Evolutionary conservation across 78 protist genomes (phyloP), one percentile per base, ranked within the genome.

Genomic region (Bodo saltans): DNA sequence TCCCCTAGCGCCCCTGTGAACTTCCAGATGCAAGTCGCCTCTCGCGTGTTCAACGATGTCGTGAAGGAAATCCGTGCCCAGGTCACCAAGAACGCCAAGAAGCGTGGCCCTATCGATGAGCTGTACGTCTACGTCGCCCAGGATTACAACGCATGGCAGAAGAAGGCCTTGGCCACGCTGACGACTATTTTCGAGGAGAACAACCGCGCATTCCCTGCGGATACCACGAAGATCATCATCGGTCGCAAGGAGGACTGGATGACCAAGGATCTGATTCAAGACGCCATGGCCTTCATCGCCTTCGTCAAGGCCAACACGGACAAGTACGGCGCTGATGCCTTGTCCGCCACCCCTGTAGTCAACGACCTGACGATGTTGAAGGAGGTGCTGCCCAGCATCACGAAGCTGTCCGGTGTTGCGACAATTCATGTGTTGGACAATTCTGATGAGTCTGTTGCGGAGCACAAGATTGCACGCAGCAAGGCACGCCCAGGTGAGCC

Each of bases 241-340:
- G 74, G 74, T 17, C 38, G 40, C 38, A 47, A 47, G 60, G 60
- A 47, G 60, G 60, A 8, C n/a, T 47, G 60, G 60, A 37, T 71
- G 38, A 17, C 8, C 40, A 8, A 8, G 40, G 17, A 71, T 8
- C 8, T 38, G 38, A 71, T 71, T 8, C 38, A 71, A 17, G 40
- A 71, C 74, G 17, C 17, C 40, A 71, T 71, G 74, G 40, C 40
- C 53, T 71, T 71, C 40, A 37, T 71, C 40, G 74, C 53, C 38
- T 71, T 38, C 40, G 53, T 17, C 40, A 8, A 17, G 38, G 38
- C 29, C 38, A 37, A 71, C 38, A 17, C 40, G 8, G 81, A 42
- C 29, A 76, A 76, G 35, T 76, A 76, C 40, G 81, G 81, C 42
- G 40, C 35, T 17, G 81, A 8, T 17, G 81, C 53, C 60, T 17